Evolutionary conservation across 108 stramenopile species (phyloP).

Genomic region (Stephanodiscus triporus): DNA sequence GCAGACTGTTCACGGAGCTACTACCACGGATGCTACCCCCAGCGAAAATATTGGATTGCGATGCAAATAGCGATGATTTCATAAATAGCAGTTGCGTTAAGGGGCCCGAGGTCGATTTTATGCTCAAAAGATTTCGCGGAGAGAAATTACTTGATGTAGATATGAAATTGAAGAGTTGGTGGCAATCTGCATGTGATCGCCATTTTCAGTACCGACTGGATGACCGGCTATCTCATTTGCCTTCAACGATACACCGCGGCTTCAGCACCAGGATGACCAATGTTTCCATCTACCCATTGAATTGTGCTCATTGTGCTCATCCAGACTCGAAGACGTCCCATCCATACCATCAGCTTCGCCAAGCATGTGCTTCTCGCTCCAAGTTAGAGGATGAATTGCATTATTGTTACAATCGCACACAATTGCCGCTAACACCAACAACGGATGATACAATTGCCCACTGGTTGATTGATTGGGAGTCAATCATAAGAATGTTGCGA

Average conservation of each 20-base stretch:
- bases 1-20: not conserved
- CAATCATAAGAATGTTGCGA: not conserved
- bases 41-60: not conserved
- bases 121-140: not conserved
- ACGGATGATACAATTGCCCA: not conserved
- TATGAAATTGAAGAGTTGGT: not conserved
- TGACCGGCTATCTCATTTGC: no score
- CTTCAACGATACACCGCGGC: no score
- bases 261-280: no score
- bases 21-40: constrained; percentile 1
- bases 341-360: no score
- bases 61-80: not conserved
- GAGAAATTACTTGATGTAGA: not conserved
- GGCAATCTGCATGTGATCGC: not conserved
- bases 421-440: not conserved
- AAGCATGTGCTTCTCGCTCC: not conserved
- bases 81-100: not conserved
- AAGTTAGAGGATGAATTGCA: not conserved
- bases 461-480: not conserved
- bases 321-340: no score
- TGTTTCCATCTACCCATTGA: no score
- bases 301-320: no score
- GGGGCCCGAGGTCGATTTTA: not conserved
- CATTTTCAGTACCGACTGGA: constrained; percentile 3
- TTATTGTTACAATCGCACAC: not conserved